Percentiles rank a stretch among this genome's conserved stretches.
These are phyloP conservation scores for Xylaria scruposa DNA, from an alignment of 495 filamentous ascomycete genomes.

Conservation along the genomic window DNA sequence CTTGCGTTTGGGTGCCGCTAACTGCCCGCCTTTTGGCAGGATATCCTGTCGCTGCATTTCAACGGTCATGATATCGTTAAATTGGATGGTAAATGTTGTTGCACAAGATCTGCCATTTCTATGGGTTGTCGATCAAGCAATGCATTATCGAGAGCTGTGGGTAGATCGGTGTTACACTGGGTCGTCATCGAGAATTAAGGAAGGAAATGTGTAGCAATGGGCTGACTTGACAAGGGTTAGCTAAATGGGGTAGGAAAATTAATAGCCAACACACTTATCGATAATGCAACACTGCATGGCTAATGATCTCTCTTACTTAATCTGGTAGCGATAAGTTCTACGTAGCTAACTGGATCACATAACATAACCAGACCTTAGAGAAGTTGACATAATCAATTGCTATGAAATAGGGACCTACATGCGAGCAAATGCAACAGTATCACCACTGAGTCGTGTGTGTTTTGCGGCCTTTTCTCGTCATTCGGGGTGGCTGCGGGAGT, in stretches of 20 bases:
- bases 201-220: neutral
- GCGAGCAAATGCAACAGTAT: neutral
- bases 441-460: neutral
- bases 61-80: slow-evolving; percentile 14
- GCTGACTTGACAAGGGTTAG: slow-evolving; percentile 9
- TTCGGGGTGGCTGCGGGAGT: neutral
- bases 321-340: neutral
- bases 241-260: slow-evolving; percentile 1
- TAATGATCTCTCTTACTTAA: neutral
- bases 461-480: neutral
- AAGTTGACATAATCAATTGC: neutral
- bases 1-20: slow-evolving; percentile 34
- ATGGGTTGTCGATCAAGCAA: neutral
- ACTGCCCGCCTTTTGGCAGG: slow-evolving; percentile 12
- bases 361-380: neutral
- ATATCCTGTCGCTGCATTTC: slow-evolving; percentile 28
- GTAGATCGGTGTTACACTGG: neutral
- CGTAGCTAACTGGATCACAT: neutral
- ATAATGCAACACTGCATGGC: neutral
- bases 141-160: neutral
- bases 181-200: slow-evolving; percentile 3
- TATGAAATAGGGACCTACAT: neutral
- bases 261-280: slow-evolving; percentile 8
- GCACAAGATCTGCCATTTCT: neutral
- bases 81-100: neutral